These are phyloP conservation scores for Botrytis elliptica DNA, from an alignment of 2,329 filamentous ascomycete species.

Conservation along the genomic window DNA sequence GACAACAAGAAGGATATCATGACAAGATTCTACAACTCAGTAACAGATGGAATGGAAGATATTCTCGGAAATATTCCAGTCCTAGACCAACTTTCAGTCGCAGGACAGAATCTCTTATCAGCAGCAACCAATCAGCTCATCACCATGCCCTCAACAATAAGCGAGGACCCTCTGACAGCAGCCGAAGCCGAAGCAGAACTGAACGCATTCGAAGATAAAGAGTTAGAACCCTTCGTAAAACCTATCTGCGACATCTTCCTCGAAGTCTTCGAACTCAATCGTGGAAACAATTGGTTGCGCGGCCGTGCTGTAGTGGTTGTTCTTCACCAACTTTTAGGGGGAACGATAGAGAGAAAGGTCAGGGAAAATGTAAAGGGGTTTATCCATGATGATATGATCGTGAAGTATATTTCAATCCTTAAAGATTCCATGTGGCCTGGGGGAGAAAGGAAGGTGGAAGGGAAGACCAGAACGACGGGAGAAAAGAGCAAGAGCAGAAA, in stretches of 20 bases:
- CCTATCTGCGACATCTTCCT: slow-evolving; percentile 98
- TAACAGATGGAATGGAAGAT: slow-evolving; percentile 97
- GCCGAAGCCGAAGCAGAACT: slow-evolving; percentile 91
- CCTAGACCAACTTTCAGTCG: slow-evolving; percentile 87
- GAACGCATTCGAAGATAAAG: slow-evolving; percentile 85
- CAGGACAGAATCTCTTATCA: slow-evolving; percentile 86
- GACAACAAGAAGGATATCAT: slow-evolving; percentile 84
- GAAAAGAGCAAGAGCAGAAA: slow-evolving; percentile 80
- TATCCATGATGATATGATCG: slow-evolving; percentile 73
- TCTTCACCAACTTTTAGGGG: slow-evolving; percentile 89
- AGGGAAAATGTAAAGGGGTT: slow-evolving; percentile 76
- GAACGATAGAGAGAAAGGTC: slow-evolving; percentile 93
- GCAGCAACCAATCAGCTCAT: slow-evolving; percentile 67
- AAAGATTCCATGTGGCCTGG: slow-evolving; percentile 79
- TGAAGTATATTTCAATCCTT: slow-evolving; percentile 72
- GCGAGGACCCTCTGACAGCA: slow-evolving; percentile 51
- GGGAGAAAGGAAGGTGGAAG: slow-evolving; percentile 53
- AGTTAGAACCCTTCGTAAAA: slow-evolving; percentile 93
- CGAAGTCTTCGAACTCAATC: slow-evolving; percentile 91
- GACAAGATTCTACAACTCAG: slow-evolving; percentile 90
- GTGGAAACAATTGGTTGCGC: slow-evolving; percentile 94
- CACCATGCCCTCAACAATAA: slow-evolving; percentile 52
- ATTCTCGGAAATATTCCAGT: slow-evolving; percentile 95
- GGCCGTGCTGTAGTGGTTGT: slow-evolving; percentile 95
- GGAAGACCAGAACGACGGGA: slow-evolving; percentile 58